Evolutionary conservation across 495 filamentous ascomycete genomes (phyloP).

Genomic region (Neurospora intermedia): DNA sequence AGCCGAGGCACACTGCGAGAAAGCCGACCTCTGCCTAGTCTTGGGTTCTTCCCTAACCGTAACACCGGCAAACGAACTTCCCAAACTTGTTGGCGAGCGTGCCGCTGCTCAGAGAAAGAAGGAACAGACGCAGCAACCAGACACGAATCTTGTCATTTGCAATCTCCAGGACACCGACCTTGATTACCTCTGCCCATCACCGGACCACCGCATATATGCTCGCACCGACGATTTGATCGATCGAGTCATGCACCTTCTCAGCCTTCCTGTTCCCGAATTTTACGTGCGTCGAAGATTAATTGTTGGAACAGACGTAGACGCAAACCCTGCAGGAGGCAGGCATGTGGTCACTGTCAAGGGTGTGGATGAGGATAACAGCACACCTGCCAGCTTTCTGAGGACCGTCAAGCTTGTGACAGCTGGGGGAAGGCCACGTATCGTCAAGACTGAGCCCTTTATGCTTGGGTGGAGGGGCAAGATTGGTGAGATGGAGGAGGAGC

Average conservation of each 20-base stretch:
- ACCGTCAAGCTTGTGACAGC: slow-evolving; percentile 27
- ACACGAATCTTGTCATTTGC: slow-evolving; percentile 29
- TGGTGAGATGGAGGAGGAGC: slow-evolving; percentile 10
- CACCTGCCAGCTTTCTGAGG: slow-evolving; percentile 31
- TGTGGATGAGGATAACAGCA: slow-evolving; percentile 29
- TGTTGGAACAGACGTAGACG: slow-evolving; percentile 16
- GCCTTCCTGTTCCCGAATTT: slow-evolving; percentile 25
- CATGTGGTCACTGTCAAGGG: slow-evolving; percentile 21
- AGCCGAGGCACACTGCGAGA: slow-evolving; percentile 24
- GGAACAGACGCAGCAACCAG: neutral
- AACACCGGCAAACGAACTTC: slow-evolving; percentile 30
- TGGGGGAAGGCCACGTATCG: slow-evolving; percentile 13
- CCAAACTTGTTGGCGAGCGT: slow-evolving; percentile 22
- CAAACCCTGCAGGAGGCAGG: slow-evolving; percentile 1
- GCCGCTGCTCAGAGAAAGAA: neutral
- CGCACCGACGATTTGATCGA: slow-evolving; percentile 31
- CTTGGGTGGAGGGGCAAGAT: slow-evolving; percentile 17
- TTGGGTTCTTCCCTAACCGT: slow-evolving; percentile 37
- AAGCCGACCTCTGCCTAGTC: slow-evolving; percentile 34
- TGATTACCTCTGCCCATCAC: slow-evolving; percentile 14
- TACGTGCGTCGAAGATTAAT: slow-evolving; percentile 20
- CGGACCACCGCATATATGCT: slow-evolving; percentile 20
- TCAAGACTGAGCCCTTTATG: slow-evolving; percentile 28
- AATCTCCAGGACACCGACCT: slow-evolving; percentile 36
- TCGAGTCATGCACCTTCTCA: slow-evolving; percentile 28